Conservation (phyloP, 2,329 filamentous ascomycete genomes). For the Bertia moriformis region DNA sequence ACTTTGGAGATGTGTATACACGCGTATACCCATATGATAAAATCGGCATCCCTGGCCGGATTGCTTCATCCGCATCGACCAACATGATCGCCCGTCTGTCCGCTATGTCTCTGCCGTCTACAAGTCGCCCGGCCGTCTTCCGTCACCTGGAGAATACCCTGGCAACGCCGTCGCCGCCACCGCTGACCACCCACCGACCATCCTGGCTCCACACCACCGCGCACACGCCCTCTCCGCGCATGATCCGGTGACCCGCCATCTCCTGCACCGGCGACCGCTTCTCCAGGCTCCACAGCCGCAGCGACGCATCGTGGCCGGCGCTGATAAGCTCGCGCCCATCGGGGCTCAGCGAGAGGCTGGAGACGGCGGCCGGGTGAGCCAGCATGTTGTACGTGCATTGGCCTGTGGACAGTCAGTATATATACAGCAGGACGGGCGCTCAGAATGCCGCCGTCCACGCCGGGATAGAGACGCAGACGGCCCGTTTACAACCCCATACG, state of each 20-base stretch:
- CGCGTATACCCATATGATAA: no score
- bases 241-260: conserved; percentile 79
- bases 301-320: conserved; percentile 84
- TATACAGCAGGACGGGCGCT: no score
- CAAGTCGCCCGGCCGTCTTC: no score
- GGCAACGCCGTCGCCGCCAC: conserved; percentile 85
- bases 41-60: no score
- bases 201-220: conserved; percentile 95
- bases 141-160: conserved; percentile 63
- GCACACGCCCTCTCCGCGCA: conserved; percentile 92
- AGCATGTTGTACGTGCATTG: conserved; percentile 99
- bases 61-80: no score
- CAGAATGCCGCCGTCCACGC: not conserved
- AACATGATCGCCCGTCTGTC: no score
- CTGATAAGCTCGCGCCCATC: conserved; percentile 90
- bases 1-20: no score
- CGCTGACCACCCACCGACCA: conserved; percentile 84
- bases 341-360: conserved; percentile 76
- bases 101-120: no score
- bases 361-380: conserved; percentile 85
- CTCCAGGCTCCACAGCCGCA: conserved; percentile 94
- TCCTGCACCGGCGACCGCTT: conserved; percentile 92
- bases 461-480: no score
- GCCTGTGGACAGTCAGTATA: conserved; percentile 34
- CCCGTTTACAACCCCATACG: conserved; percentile 25